These are phyloP conservation scores for Dalechampia spathulata DNA, from an alignment of 441 rosid genomes.

Conservation along the genomic window DNA sequence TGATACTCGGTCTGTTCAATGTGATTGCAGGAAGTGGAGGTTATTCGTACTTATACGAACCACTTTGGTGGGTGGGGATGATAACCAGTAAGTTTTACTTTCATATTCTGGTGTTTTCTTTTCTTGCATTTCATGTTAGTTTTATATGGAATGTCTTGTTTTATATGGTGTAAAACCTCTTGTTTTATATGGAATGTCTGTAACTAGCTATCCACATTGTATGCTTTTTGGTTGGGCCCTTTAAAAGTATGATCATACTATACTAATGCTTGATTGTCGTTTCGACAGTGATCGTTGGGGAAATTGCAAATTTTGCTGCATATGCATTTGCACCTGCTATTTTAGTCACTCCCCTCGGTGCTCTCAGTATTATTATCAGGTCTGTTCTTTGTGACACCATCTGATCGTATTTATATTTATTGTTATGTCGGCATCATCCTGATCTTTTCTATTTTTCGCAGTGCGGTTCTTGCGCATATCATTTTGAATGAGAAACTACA, in stretches of 20 bases:
- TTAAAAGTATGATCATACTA: too few relatives aligned
- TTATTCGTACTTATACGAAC: conserved; percentile 47
- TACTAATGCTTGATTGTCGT: conserved; percentile 8
- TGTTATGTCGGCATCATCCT: neutral
- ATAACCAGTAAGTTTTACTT: conserved; percentile 38
- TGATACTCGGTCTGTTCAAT: too few relatives aligned
- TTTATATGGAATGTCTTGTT: too few relatives aligned
- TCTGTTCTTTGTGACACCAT: conserved; percentile 5
- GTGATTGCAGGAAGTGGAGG: conserved; percentile 40
- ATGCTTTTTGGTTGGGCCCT: too few relatives aligned
- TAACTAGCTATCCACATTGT: too few relatives aligned
- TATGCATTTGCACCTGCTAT: conserved; percentile 56
- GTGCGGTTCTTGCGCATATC: conserved; percentile 45
- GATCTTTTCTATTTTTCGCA: conserved; percentile 19
- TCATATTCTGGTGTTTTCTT: too few relatives aligned
- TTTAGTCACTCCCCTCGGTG: conserved; percentile 53
- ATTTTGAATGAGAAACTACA: conserved; percentile 39
- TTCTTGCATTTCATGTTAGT: too few relatives aligned
- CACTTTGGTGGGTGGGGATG: conserved; percentile 62
- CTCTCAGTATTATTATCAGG: conserved; percentile 57
- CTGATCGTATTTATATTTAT: neutral
- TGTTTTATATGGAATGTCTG: too few relatives aligned
- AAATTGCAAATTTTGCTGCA: conserved; percentile 54
- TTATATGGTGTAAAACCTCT: too few relatives aligned
- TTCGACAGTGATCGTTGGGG: conserved; percentile 56